Evolutionary conservation across 352 stramenopile species (phyloP), one percentile per base, ranked within the genome.

Genomic region (Peronospora farinosa): DNA sequence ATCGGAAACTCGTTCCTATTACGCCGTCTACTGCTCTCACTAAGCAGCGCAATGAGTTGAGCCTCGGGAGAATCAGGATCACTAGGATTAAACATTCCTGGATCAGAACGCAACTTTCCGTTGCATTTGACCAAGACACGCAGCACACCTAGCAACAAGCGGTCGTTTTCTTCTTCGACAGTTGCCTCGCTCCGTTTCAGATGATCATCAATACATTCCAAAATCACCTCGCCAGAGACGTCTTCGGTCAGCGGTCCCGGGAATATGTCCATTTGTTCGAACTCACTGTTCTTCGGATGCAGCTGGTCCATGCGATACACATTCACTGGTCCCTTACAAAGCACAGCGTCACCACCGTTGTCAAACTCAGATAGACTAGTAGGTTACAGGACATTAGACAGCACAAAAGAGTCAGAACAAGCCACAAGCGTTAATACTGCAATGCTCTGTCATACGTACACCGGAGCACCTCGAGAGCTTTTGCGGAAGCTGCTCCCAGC

Each of bases 281-380:
- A 79, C 10, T 81, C 70, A n/a, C 57, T 60, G 43, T 90, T 69
- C 13, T 71, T 73, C n/a, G 72, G 74, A 35, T 95, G 76, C 13
- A 95, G 51, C 38, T 91, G 75, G 8, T 86, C 67, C 79, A 95
- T 90, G 25, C 65, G 66, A 54, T 90, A 92, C 10, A 95, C 51
- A n/a, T 65, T 63, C 5, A 95, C 67, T 6, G 84, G 84, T 31
- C 84, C 84, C 50, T 92, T 95, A 15, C 84, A 74, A 23, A 89
- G 56, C 38, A 92, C 78, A 13, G 69, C 71, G 17, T 85, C 72
- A 11, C 63, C 63, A 25, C 44, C 57, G 38, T 68, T 76, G 16
- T 88, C 72, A 30, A 72, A 72, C 30, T 83, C 67, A 37, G 69
- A 76, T 40, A 68, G 58, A 7, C 76, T 88, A 40, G 27, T 51